A percentile compares a stretch with the other conserved stretches of the same genome.
Evolutionary conservation across 2,329 filamentous ascomycete genomes (phyloP).

Genomic region (Penicillium sp.): DNA sequence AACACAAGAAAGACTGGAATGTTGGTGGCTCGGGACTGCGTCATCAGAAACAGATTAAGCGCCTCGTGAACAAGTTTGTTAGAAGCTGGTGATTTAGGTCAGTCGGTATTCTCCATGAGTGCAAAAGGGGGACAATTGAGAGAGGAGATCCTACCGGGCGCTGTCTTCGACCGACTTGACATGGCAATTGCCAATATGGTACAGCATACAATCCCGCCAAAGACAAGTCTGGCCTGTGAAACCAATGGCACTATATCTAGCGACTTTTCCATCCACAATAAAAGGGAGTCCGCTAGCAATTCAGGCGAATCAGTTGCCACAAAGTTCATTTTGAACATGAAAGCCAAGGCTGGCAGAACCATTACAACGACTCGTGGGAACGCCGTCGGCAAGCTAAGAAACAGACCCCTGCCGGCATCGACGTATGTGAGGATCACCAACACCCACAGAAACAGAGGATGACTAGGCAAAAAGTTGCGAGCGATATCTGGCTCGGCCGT

Average conservation of each 20-base stretch:
- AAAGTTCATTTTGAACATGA: conserved; percentile 88
- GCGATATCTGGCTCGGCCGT: conserved; percentile 88
- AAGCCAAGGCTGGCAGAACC: conserved; percentile 55
- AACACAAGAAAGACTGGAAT: conserved; percentile 81
- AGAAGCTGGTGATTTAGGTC: conserved; percentile 13
- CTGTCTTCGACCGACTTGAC: conserved; percentile 6
- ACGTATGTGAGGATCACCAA: conserved; percentile 70
- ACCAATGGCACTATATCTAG: conserved; percentile 47
- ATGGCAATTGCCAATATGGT: conserved; percentile 25
- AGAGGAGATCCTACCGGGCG: conserved; percentile 16
- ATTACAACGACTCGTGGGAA: conserved; percentile 36
- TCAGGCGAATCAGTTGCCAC: conserved; percentile 87
- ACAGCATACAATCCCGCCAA: conserved; percentile 45
- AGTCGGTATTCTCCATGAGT: neutral
- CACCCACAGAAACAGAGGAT: conserved; percentile 71
- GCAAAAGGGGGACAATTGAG: neutral
- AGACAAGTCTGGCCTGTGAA: conserved; percentile 53
- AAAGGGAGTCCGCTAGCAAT: conserved; percentile 53
- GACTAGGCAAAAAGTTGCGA: conserved; percentile 64
- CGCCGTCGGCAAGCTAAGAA: conserved; percentile 26
- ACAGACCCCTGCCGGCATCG: conserved; percentile 53
- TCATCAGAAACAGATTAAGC: conserved; percentile 76
- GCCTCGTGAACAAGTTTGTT: conserved; percentile 58
- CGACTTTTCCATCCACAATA: conserved; percentile 38
- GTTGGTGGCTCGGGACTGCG: conserved; percentile 82